Evolutionary conservation across 2,329 filamentous ascomycete genomes (phyloP).

Genomic region (Pseudogymnoascus destructans): DNA sequence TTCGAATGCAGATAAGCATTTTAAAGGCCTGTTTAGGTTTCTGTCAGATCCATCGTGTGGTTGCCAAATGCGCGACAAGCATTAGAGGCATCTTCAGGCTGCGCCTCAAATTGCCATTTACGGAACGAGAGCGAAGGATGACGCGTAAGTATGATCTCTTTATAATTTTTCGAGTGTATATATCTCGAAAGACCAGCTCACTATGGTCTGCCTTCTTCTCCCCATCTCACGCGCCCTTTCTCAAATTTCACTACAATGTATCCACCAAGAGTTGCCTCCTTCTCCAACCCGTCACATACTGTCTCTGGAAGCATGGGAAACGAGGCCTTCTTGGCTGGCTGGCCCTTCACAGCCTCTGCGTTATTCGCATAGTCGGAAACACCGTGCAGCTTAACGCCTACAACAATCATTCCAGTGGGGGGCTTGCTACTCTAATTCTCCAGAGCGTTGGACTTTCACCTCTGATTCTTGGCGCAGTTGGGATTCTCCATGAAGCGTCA

Average conservation of each 20-base stretch:
- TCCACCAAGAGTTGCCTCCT: slow-evolving; percentile 4
- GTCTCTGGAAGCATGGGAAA: slow-evolving; percentile 12
- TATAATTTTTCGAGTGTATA: background rate
- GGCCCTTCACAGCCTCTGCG: slow-evolving; percentile 1
- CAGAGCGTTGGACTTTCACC: slow-evolving; percentile 18
- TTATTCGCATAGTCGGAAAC: slow-evolving; percentile 2
- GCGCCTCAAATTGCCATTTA: background rate
- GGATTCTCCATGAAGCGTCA: slow-evolving; percentile 19
- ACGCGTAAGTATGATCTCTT: background rate
- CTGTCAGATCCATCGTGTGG: background rate
- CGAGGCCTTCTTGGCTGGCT: slow-evolving; percentile 12
- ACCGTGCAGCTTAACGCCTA: slow-evolving; percentile 9
- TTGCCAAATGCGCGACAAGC: background rate
- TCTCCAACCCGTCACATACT: slow-evolving; percentile 11
- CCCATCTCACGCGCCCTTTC: background rate
- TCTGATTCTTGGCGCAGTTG: slow-evolving; percentile 15
- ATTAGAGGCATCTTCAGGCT: background rate
- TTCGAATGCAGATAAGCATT: background rate
- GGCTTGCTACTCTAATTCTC: slow-evolving; percentile 9
- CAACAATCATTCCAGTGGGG: background rate
- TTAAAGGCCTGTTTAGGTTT: background rate
- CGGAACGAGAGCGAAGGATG: background rate
- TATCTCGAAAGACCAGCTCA: background rate
- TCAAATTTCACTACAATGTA: background rate
- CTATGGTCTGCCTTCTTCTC: background rate